A percentile compares a stretch with the other conserved stretches of the same genome.
These are phyloP conservation scores for Triangularia setosa DNA, from an alignment of 2,329 filamentous ascomycete species.

Conservation along the genomic window DNA sequence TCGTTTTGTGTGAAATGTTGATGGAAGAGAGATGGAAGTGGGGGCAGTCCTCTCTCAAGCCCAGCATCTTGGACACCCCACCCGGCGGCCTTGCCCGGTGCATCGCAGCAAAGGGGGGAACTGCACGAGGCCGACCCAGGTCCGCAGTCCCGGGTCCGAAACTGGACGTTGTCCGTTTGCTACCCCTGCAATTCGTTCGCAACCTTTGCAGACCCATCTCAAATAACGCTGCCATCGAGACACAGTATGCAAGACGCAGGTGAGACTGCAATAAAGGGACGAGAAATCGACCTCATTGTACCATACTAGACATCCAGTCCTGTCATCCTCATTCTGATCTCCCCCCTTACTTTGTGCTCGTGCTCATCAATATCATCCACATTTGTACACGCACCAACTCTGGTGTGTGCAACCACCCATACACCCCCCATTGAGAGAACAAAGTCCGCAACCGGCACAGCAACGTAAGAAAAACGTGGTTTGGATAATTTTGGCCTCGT, in stretches of 20 bases:
- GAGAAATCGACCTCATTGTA: background rate
- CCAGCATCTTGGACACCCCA: slow-evolving; percentile 1
- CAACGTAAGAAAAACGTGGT: background rate
- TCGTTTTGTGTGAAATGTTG: background rate
- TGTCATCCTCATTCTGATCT: background rate
- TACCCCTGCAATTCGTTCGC: background rate
- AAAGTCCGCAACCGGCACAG: background rate
- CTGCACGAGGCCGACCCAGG: slow-evolving; percentile 6
- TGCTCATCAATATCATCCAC: background rate
- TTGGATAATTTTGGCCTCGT: background rate
- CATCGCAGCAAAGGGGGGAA: background rate
- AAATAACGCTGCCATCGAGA: background rate
- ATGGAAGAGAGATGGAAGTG: background rate
- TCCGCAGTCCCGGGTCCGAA: background rate
- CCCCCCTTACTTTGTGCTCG: background rate
- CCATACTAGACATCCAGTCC: background rate
- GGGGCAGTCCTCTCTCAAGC: background rate
- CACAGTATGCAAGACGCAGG: background rate
- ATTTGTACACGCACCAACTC: background rate
- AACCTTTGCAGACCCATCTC: background rate
- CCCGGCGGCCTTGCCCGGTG: slow-evolving; percentile 17
- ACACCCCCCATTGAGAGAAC: background rate
- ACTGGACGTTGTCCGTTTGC: background rate
- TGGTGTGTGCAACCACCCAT: background rate
- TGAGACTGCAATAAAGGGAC: background rate